These are phyloP conservation scores for Pisolithus albus DNA, from an alignment of 768 basidiomycete species.

Conservation along the genomic window DNA sequence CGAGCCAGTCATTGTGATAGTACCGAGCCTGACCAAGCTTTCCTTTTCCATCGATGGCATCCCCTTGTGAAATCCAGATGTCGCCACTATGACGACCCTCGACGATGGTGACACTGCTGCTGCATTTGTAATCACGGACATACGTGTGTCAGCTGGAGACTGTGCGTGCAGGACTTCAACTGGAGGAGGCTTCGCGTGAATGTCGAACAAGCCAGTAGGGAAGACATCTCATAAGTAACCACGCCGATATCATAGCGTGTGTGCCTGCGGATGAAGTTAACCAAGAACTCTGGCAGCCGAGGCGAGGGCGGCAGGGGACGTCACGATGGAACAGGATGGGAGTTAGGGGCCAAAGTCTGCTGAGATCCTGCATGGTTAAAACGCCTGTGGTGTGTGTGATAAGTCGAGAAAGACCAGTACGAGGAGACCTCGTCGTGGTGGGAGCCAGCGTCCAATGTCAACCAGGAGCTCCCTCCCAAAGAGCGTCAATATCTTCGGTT, in stretches of 20 bases:
- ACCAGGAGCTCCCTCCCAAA: conserved; percentile 76
- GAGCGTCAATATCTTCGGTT: conserved; percentile 65
- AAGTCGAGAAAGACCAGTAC: conserved; percentile 69
- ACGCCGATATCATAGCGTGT: conserved; percentile 52
- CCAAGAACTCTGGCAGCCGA: conserved; percentile 70
- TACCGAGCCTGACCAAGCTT: conserved; percentile 54
- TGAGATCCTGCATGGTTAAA: conserved; percentile 18
- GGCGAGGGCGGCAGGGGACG: conserved; percentile 40
- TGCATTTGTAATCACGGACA: conserved; percentile 48
- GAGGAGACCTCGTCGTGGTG: conserved; percentile 49
- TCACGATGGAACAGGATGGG: conserved; percentile 62
- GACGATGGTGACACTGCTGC: conserved; percentile 56
- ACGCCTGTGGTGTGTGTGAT: conserved; percentile 32
- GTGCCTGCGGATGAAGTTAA: conserved; percentile 57
- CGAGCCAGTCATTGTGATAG: too few species aligned
- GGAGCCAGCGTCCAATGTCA: conserved; percentile 57
- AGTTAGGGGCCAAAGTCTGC: conserved; percentile 35
- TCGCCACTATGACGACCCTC: conserved; percentile 68
- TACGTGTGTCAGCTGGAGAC: conserved; percentile 33
- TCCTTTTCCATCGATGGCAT: conserved; percentile 59
- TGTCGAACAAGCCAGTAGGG: conserved; percentile 44
- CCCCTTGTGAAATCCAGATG: conserved; percentile 68
- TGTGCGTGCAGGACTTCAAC: conserved; percentile 35
- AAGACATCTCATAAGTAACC: conserved; percentile 62
- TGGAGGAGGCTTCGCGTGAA: conserved; percentile 36